Conservation (phyloP, 805 yeast genomes). For the Lachancea quebecensis region DNA sequence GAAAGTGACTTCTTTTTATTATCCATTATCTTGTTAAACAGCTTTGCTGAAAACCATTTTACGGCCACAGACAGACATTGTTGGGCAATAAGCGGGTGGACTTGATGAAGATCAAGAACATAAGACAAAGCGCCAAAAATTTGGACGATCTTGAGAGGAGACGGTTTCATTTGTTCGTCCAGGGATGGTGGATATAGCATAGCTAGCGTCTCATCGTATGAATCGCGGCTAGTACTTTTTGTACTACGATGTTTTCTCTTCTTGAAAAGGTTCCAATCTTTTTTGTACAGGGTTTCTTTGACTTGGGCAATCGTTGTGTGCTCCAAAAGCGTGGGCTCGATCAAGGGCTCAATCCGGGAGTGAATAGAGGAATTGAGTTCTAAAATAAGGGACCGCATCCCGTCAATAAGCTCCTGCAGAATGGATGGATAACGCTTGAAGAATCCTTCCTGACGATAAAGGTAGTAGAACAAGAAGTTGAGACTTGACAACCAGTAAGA, state of each 20-base stretch:
- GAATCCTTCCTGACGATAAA: constrained; percentile 58
- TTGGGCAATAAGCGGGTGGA: constrained; percentile 68
- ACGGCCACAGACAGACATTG: constrained; percentile 74
- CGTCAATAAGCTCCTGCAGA: constrained; percentile 50
- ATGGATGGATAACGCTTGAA: constrained; percentile 49
- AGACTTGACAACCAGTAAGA: constrained; percentile 87
- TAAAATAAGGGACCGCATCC: constrained; percentile 55
- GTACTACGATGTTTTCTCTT: constrained; percentile 28
- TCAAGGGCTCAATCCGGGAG: constrained; percentile 46
- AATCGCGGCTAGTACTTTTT: constrained; percentile 16
- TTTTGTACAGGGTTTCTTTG: constrained; percentile 66
- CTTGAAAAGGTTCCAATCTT: constrained; percentile 57
- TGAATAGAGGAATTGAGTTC: constrained; percentile 62
- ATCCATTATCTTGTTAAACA: constrained; percentile 67
- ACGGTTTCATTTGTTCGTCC: constrained; percentile 73
- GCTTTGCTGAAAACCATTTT: constrained; percentile 63
- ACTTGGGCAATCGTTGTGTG: constrained; percentile 81
- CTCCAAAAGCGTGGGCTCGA: constrained; percentile 64
- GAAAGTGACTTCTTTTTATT: constrained; percentile 61
- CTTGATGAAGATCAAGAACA: constrained; percentile 73
- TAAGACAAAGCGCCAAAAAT: constrained; percentile 83
- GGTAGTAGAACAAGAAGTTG: constrained; percentile 69
- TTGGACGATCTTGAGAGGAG: constrained; percentile 80
- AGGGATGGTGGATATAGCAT: constrained; percentile 83
- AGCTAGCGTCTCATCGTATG: constrained; percentile 65